Conservation (phyloP, 2,329 filamentous ascomycete genomes). For the Knufia petricola region DNA sequence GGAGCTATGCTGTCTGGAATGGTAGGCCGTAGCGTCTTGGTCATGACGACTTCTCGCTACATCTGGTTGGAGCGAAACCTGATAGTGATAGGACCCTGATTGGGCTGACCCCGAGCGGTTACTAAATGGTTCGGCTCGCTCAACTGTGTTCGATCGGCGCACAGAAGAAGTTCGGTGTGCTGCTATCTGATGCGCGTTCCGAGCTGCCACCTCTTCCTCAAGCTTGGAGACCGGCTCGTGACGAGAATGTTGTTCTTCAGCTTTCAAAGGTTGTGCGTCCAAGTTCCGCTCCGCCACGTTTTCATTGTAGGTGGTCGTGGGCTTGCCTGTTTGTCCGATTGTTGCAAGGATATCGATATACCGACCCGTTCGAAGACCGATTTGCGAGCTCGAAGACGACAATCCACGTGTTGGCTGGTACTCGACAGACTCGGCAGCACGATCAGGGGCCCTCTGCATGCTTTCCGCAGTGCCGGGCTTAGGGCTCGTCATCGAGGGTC, state of each 20-base stretch:
- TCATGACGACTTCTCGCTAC: neutral
- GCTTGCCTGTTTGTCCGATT: slow-evolving; percentile 9
- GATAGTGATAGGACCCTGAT: neutral
- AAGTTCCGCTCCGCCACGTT: slow-evolving; percentile 19
- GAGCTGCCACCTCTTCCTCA: slow-evolving; percentile 21
- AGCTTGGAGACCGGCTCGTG: slow-evolving; percentile 16
- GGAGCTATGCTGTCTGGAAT: neutral
- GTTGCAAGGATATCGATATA: slow-evolving; percentile 21
- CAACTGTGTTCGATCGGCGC: neutral
- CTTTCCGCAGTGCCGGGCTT: slow-evolving; percentile 19
- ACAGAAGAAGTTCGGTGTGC: neutral
- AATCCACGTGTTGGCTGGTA: neutral
- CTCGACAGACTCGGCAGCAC: slow-evolving; percentile 17
- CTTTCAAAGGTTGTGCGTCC: slow-evolving; percentile 12
- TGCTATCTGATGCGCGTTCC: slow-evolving; percentile 17
- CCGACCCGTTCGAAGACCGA: slow-evolving; percentile 12
- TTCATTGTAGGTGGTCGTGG: slow-evolving; percentile 17
- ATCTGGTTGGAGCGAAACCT: neutral
- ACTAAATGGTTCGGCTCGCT: neutral
- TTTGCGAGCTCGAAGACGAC: slow-evolving; percentile 8
- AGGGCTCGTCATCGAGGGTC: slow-evolving; percentile 12
- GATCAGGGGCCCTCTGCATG: slow-evolving; percentile 19
- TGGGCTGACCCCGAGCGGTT: slow-evolving; percentile 1
- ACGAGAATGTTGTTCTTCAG: slow-evolving; percentile 11
- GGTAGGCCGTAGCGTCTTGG: neutral